Evolutionary conservation across 345 rosid genomes (phyloP).

Genomic region (Dipteronia sinensis): DNA sequence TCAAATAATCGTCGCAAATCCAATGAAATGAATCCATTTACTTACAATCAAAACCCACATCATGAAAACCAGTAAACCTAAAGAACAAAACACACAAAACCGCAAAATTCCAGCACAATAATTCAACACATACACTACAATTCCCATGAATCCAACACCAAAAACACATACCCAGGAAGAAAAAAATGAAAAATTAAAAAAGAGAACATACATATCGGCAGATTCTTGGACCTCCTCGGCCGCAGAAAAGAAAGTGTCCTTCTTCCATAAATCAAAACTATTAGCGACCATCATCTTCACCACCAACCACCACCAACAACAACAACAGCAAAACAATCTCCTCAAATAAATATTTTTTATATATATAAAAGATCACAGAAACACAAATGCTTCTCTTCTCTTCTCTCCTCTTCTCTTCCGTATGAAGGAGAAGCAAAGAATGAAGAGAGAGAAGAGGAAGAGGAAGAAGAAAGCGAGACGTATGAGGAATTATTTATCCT

Average conservation of each 20-base stretch:
- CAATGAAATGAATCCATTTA: not conserved
- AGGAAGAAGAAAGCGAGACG: conserved; percentile 3
- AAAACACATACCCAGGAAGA: not conserved
- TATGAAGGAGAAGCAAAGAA: conserved; percentile 39
- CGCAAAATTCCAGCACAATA: not conserved
- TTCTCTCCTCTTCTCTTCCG: conserved; percentile 24
- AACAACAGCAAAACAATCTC: conserved; percentile 12
- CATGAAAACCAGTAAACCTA: not conserved
- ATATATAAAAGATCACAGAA: not conserved
- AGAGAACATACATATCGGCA: conserved; percentile 64
- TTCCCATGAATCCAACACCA: too few species aligned
- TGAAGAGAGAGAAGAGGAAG: conserved; percentile 35
- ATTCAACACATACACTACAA: too few species aligned
- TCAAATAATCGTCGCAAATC: not conserved
- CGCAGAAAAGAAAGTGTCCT: conserved; percentile 81
- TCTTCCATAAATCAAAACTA: conserved; percentile 84
- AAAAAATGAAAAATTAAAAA: not conserved
- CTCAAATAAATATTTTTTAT: not conserved
- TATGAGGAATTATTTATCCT: conserved; percentile 21
- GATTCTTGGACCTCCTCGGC: conserved; percentile 98
- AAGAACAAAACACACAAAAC: not conserved
- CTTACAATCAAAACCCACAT: not conserved
- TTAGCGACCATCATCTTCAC: conserved; percentile 81
- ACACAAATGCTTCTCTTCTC: not conserved
- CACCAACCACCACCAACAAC: not conserved